These are phyloP conservation scores for Hymenoscyphus albidus DNA, from an alignment of 2,329 filamentous ascomycete genomes.

Conservation along the genomic window DNA sequence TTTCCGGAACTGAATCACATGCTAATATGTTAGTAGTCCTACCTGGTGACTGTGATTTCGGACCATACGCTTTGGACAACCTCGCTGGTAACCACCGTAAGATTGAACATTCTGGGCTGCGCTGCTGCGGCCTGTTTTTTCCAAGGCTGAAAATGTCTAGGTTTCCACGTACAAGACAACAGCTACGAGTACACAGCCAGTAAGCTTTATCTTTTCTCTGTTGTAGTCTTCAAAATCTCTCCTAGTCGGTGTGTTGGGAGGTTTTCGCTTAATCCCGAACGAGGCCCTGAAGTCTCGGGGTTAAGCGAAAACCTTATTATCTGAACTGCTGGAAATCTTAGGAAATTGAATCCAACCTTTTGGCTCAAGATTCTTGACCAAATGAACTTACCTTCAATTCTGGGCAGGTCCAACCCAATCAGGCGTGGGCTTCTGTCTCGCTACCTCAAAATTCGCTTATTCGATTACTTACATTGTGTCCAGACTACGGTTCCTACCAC, in stretches of 20 bases:
- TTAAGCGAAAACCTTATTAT: not conserved
- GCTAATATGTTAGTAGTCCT: not conserved
- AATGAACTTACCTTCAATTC: too few relatives aligned
- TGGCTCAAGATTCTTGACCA: too few relatives aligned
- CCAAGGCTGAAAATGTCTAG: not conserved
- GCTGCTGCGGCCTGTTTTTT: not conserved
- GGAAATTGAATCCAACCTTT: too few relatives aligned
- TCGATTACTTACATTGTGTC: not conserved
- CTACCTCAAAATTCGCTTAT: not conserved
- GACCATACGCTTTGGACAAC: not conserved
- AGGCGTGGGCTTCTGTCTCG: not conserved
- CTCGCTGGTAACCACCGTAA: not conserved
- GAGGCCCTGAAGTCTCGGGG: not conserved
- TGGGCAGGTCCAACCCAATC: not conserved
- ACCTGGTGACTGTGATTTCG: not conserved
- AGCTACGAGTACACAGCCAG: not conserved
- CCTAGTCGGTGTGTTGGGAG: not conserved
- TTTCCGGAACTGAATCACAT: not conserved
- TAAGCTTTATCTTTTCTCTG: not conserved
- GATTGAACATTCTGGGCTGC: not conserved
- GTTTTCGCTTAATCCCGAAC: not conserved
- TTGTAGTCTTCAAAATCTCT: not conserved
- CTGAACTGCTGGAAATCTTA: too few relatives aligned
- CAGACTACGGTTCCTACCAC: conserved; percentile 6
- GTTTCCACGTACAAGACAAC: not conserved